Conservation (phyloP, 306 rosid genomes). For the Lagenaria siceraria region DNA sequence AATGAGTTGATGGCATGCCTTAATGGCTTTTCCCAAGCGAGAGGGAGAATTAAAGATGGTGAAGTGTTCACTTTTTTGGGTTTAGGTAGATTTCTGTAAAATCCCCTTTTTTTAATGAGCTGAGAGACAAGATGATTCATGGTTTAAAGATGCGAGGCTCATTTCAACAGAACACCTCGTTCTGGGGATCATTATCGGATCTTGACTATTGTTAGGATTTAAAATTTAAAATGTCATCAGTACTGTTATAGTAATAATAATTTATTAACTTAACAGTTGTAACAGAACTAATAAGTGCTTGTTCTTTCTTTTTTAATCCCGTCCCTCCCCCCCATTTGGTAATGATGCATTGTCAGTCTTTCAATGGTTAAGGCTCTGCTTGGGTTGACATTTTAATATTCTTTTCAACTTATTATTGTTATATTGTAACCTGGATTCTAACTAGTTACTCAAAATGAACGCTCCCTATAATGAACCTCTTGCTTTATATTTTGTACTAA, state of each 20-base stretch:
- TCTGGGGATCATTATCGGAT: neutral
- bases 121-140: neutral
- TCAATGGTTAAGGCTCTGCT: neutral
- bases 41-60: too few relatives aligned
- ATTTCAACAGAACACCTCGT: neutral
- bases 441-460: neutral
- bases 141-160: neutral
- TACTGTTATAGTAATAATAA: neutral
- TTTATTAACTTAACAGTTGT: neutral
- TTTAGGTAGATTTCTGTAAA: neutral
- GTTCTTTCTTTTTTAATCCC: neutral
- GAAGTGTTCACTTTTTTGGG: too few relatives aligned
- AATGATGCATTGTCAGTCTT: neutral
- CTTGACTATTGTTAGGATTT: neutral
- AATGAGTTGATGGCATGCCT: too few relatives aligned
- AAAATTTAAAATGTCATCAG: neutral
- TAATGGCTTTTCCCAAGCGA: too few relatives aligned
- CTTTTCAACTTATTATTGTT: neutral
- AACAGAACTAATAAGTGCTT: neutral
- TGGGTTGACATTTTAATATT: neutral
- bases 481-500: neutral
- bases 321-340: too few relatives aligned
- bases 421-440: neutral
- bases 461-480: neutral
- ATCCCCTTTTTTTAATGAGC: neutral